Evolutionary conservation across 306 rosid species (phyloP), one percentile per base, ranked within the genome.

Genomic region (Vigna nakashimae): DNA sequence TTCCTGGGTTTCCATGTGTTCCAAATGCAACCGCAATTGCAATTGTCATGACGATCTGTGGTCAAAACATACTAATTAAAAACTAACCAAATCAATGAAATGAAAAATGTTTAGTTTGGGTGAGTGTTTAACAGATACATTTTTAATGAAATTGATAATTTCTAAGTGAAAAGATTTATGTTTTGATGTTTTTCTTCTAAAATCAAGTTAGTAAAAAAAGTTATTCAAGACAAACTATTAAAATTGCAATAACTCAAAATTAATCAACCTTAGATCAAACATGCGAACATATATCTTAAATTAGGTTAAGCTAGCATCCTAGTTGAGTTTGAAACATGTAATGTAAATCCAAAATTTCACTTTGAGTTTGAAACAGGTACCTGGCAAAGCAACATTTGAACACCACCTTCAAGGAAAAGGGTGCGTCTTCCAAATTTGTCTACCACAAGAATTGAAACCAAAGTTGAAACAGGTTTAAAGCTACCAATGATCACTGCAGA

Each of bases 391-490:
- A 91, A 67, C 97, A 91, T 93, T 77, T 90, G 98, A 40, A 14
- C 2, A n/a, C 97, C 97, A 46, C 98, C 98, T 56, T 86, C 86
- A 1, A 89, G 40, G 84, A 93, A 93, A 69, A 93, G 97, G 2
- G 68, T 18, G 46, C 97, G 86, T 53, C 97, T 86, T 64, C 97
- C 96, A n/a, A 78, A 62, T 77, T 56, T 91, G 80, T 93, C 96
- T 7, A 91, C 96, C 10, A 59, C 10, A 3, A 77, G 0, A 32
- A 93, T 90, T 2, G 97, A 82, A 60, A 79, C 46, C 0, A 88
- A 0, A 1, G 96, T 93, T 1, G 93, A 90, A 5, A 83, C 0
- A 2, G 70, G 81, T 36, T 90, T 93, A 69, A 85, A 82, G 34
- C 46, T 12, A 9, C 92, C 93, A 60, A 87, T 88, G 64, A 93